Percentiles rank a stretch among this genome's conserved stretches.
phyloP scores from a whole-genome alignment of 306 rosid species.

The Betula pendula region DNA sequence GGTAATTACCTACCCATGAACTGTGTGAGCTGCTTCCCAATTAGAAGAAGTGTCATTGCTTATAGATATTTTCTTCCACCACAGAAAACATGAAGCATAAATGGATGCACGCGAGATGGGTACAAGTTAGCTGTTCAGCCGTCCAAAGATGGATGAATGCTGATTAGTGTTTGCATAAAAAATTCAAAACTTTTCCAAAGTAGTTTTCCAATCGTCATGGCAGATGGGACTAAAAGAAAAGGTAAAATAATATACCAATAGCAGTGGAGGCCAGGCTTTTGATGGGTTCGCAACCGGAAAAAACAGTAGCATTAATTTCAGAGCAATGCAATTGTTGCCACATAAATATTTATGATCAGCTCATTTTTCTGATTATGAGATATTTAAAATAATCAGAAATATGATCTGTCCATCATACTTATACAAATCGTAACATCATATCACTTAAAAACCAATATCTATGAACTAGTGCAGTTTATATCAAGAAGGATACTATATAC shows the following conservation, averaged over 20 bases:
- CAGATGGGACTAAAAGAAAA: no score
- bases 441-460: no score
- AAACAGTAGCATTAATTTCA: no score
- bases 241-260: neutral
- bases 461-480: no score
- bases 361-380: neutral
- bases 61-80: neutral
- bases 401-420: no score
- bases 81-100: neutral
- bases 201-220: neutral
- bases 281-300: no score
- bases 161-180: neutral
- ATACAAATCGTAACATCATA: no score
- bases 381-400: no score
- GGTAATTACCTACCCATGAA: neutral
- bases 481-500: neutral
- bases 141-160: constrained; percentile 8
- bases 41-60: neutral
- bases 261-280: no score
- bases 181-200: neutral
- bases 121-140: neutral
- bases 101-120: neutral
- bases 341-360: neutral
- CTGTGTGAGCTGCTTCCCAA: neutral
- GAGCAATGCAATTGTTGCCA: neutral